A percentile compares a stretch with the other conserved stretches of the same genome.
Evolutionary conservation across 495 filamentous ascomycete species (phyloP).

Genomic region (Hyaloscypha bicolor): DNA sequence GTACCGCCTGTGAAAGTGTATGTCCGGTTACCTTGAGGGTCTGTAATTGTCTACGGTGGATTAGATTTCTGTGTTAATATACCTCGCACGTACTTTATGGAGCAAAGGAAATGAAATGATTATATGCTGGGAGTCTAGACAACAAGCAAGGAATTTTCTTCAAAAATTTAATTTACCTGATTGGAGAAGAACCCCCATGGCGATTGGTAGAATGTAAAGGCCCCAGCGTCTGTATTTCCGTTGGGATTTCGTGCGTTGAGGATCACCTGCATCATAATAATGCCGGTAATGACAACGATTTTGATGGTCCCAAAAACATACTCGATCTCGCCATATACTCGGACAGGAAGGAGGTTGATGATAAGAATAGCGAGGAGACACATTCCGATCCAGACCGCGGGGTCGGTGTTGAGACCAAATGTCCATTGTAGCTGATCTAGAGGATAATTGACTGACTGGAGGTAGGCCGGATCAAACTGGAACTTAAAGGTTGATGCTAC

Average conservation of each 20-base stretch:
- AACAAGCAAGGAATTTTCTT: neutral
- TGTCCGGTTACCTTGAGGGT: slow-evolving; percentile 6
- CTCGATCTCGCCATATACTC: slow-evolving; percentile 47
- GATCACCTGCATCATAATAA: slow-evolving; percentile 41
- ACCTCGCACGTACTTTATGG: slow-evolving; percentile 1
- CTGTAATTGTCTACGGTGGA: slow-evolving; percentile 8
- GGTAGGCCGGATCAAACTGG: slow-evolving; percentile 41
- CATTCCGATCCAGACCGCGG: slow-evolving; percentile 43
- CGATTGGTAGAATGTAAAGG: slow-evolving; percentile 17
- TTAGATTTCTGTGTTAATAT: slow-evolving; percentile 22
- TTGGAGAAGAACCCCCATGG: slow-evolving; percentile 17
- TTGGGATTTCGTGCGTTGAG: slow-evolving; percentile 30
- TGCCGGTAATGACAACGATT: slow-evolving; percentile 42
- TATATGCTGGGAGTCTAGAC: too few species aligned
- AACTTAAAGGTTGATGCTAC: slow-evolving; percentile 45
- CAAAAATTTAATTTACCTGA: neutral
- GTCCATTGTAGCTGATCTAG: slow-evolving; percentile 37
- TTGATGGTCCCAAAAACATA: slow-evolving; percentile 47
- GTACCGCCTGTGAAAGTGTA: slow-evolving; percentile 21
- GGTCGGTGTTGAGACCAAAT: slow-evolving; percentile 33
- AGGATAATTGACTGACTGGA: slow-evolving; percentile 20
- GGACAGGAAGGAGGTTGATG: slow-evolving; percentile 46
- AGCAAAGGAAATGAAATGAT: neutral
- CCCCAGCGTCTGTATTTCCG: slow-evolving; percentile 29
- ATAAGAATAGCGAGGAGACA: slow-evolving; percentile 40